Evolutionary conservation across 2,329 filamentous ascomycete genomes (phyloP).

Genomic region (Didymellaceae sp.): DNA sequence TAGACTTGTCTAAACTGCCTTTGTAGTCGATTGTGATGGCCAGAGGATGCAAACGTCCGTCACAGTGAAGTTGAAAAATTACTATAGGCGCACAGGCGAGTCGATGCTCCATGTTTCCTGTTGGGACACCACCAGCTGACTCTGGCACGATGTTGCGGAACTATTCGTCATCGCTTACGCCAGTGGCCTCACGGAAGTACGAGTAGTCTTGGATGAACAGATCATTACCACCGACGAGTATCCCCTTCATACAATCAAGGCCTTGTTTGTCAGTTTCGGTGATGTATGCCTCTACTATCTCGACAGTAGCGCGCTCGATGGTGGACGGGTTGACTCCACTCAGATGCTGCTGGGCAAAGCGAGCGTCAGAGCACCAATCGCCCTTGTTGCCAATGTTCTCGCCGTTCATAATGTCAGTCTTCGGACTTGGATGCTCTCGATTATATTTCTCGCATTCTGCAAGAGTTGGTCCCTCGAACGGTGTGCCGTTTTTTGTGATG

Average conservation of each 20-base stretch:
- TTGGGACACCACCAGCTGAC: not conserved
- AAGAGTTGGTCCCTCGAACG: slow-evolving; percentile 12
- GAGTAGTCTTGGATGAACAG: slow-evolving; percentile 17
- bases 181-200: slow-evolving; percentile 14
- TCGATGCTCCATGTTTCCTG: slow-evolving; percentile 2
- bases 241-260: not conserved
- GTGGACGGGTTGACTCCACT: slow-evolving; percentile 17
- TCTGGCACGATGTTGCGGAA: slow-evolving; percentile 9
- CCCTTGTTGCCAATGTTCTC: slow-evolving; percentile 12
- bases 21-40: slow-evolving; percentile 18
- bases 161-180: not conserved
- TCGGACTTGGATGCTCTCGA: slow-evolving; percentile 5
- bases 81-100: slow-evolving; percentile 13
- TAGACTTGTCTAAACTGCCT: slow-evolving; percentile 9
- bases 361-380: slow-evolving; percentile 19
- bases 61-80: slow-evolving; percentile 13
- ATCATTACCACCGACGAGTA: slow-evolving; percentile 4
- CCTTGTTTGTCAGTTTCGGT: slow-evolving; percentile 9
- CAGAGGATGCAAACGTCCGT: slow-evolving; percentile 13
- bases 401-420: slow-evolving; percentile 18
- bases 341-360: slow-evolving; percentile 16
- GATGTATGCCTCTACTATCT: not conserved
- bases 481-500: slow-evolving; percentile 2
- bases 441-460: slow-evolving; percentile 18
- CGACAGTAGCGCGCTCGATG: slow-evolving; percentile 1